Percentiles rank a stretch among this genome's conserved stretches.
These are phyloP conservation scores for Chlorella sp. DNA, from an alignment of 139 green algal genomes.

Conservation along the genomic window DNA sequence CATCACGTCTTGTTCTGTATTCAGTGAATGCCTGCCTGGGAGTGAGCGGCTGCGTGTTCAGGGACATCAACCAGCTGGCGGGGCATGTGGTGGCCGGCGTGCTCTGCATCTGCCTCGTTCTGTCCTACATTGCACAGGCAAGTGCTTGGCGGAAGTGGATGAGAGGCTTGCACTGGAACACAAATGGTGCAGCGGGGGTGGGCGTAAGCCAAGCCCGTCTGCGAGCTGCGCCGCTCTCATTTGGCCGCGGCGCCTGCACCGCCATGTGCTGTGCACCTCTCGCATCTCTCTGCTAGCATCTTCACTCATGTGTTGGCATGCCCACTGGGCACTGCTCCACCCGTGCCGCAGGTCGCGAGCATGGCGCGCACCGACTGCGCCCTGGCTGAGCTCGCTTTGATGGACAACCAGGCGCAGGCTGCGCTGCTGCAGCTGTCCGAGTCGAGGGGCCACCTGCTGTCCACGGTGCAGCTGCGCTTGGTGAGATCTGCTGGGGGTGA, in stretches of 20 bases:
- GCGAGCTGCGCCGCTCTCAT: too few relatives aligned
- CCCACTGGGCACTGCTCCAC: not conserved
- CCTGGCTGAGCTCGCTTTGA: not conserved
- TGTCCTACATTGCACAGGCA: not conserved
- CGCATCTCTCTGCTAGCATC: too few relatives aligned
- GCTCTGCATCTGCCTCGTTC: not conserved
- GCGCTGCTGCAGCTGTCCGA: not conserved
- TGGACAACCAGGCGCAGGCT: not conserved
- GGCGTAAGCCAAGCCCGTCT: too few relatives aligned
- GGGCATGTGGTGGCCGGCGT: not conserved
- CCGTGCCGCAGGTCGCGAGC: not conserved
- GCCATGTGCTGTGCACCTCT: too few relatives aligned
- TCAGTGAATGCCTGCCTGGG: slow-evolving; percentile 4
- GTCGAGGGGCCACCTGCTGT: not conserved
- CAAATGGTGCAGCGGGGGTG: too few relatives aligned
- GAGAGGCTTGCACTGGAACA: too few relatives aligned
- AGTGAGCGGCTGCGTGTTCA: not conserved
- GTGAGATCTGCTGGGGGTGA: not conserved
- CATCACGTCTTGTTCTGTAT: not conserved
- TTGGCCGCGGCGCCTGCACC: too few relatives aligned
- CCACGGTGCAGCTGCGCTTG: not conserved
- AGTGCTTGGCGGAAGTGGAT: not conserved
- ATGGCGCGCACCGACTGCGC: slow-evolving; percentile 7
- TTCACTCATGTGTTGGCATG: too few relatives aligned
- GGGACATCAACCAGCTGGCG: not conserved